A percentile compares a stretch with the other conserved stretches of the same genome.
phyloP scores from a whole-genome alignment of 2,329 filamentous ascomycete species.

The Penicillium sp. region DNA sequence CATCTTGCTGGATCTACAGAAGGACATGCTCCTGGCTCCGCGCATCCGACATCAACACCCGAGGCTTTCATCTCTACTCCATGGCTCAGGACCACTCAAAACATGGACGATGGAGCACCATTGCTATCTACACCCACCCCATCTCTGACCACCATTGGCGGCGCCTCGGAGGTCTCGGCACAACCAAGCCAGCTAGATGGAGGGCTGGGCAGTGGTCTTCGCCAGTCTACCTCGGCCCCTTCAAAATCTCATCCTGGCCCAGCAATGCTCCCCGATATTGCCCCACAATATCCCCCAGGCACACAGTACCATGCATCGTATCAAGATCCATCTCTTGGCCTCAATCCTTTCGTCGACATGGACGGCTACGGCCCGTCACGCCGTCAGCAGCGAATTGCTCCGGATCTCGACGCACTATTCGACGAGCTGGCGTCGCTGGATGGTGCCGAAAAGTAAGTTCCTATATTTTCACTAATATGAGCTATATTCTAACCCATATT shows the following conservation, averaged over 20 bases:
- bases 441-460: constrained; percentile 48
- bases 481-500: constrained; percentile 8
- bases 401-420: constrained; percentile 53
- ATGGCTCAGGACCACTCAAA: constrained; percentile 30
- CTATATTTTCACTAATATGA: neutral
- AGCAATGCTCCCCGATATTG: constrained; percentile 23
- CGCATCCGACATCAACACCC: constrained; percentile 8
- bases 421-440: constrained; percentile 61
- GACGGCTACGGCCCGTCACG: constrained; percentile 29
- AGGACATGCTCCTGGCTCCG: neutral
- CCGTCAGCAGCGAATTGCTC: constrained; percentile 33
- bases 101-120: constrained; percentile 25
- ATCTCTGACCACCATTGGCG: constrained; percentile 27
- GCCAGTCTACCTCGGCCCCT: constrained; percentile 18
- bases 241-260: constrained; percentile 20
- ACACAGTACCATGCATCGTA: constrained; percentile 29
- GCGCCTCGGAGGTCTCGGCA: constrained; percentile 19
- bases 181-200: constrained; percentile 20
- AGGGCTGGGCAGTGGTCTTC: constrained; percentile 10
- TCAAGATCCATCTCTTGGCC: constrained; percentile 28
- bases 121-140: constrained; percentile 31
- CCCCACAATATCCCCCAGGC: constrained; percentile 22
- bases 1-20: constrained; percentile 4
- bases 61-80: constrained; percentile 27
- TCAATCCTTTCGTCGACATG: constrained; percentile 31